These are phyloP conservation scores for Ophiocordyceps camponoti-saundersi DNA, from an alignment of 2,329 filamentous ascomycete genomes.

Conservation along the genomic window DNA sequence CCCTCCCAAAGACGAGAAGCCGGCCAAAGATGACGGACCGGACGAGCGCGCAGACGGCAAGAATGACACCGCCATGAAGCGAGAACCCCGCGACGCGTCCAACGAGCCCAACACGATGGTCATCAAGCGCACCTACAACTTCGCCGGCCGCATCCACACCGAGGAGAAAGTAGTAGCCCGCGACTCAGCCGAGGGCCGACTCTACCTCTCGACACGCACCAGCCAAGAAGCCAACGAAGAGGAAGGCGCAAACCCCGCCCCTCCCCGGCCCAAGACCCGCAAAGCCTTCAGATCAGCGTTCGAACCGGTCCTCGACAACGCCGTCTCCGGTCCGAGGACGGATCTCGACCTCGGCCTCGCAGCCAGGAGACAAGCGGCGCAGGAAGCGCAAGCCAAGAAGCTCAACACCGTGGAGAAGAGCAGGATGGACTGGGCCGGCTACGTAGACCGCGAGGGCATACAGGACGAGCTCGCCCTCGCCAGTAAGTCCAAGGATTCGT, in stretches of 20 bases:
- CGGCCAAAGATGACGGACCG: background rate
- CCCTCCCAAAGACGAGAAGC: constrained; percentile 1
- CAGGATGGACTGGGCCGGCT: constrained; percentile 57
- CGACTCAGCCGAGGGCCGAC: constrained; percentile 47
- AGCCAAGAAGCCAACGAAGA: constrained; percentile 6
- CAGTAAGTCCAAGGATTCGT: constrained; percentile 47
- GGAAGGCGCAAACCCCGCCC: constrained; percentile 9
- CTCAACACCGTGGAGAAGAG: constrained; percentile 58
- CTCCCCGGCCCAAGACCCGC: constrained; percentile 26
- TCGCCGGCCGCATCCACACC: constrained; percentile 54
- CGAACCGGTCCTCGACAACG: constrained; percentile 33
- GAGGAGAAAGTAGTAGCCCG: constrained; percentile 54
- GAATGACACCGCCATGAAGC: background rate
- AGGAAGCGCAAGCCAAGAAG: constrained; percentile 39
- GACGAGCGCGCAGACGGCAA: background rate
- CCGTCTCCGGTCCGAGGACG: constrained; percentile 18
- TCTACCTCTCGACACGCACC: constrained; percentile 39
- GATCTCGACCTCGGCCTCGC: constrained; percentile 43
- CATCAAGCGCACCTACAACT: constrained; percentile 58
- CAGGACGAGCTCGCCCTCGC: constrained; percentile 50
- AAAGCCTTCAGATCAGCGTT: constrained; percentile 45
- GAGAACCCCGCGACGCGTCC: constrained; percentile 9
- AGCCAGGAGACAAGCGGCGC: constrained; percentile 28
- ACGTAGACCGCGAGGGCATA: constrained; percentile 54
- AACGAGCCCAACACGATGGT: constrained; percentile 34